Evolutionary conservation across 768 basidiomycete species (phyloP), one percentile per base, ranked within the genome.

Genomic region (Calocybe cyanea): DNA sequence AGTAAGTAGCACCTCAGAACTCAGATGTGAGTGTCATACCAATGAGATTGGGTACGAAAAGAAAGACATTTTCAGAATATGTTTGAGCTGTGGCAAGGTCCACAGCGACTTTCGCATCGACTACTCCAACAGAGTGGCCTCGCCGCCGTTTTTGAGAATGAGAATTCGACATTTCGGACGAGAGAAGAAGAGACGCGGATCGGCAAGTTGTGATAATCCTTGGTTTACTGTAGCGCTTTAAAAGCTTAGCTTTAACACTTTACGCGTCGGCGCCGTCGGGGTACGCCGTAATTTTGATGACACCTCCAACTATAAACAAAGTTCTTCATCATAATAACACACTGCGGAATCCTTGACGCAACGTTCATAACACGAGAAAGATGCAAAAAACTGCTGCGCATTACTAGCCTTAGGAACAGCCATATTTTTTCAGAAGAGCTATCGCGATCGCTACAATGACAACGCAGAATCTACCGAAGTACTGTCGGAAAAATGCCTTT

Each of bases 21-120:
- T 28, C 50, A 45, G 33, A 32, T 41, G 43, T 41, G 7, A 35
- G 13, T 19, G 28, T 67, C 84, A 56, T 56, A 84, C 92, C 95
- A 63, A 99, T 97, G 59, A 99, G 72, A 67, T 99, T 99, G 31
- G 96, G 94, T 13, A 93, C 79, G 69, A 98, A 99, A 41, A 98
- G 80, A 65, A 95, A 99, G 53, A 98, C 87, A 64, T 97, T 98
- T 71, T 99, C 96, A 28, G 88, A 85, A 55, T 89, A 89, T 0
- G 82, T 72, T 66, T 91, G 89, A 11, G 83, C 83, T 10, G 87
- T 92, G 20, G 91, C 91, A 39, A 92, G 79, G 63, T 90, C 90
- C 23, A 93, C 83, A 7, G 89, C 91, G 47, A 82, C 78, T 60
- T 90, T 89, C 46, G 90, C 86, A 63, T 91, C 86, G 43, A 91